Percentiles rank a stretch among this genome's conserved stretches.
phyloP scores from a whole-genome alignment of 306 rosid species.

The Pterocarpus macrocarpus region DNA sequence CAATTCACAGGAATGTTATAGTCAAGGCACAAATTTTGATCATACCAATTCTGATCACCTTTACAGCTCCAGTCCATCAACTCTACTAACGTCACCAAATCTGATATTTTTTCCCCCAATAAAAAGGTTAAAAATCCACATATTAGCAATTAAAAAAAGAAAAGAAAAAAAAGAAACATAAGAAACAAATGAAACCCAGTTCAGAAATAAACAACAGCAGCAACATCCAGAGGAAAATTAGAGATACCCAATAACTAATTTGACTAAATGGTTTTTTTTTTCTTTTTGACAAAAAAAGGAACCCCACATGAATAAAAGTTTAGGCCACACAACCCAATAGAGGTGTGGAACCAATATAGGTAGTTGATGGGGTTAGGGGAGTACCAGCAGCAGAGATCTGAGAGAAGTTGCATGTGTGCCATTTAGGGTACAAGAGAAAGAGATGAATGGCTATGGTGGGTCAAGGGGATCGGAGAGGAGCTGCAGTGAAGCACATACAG shows the following conservation, averaged over 20 bases:
- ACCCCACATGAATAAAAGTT: slow-evolving; percentile 4
- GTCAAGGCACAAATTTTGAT: slow-evolving; percentile 52
- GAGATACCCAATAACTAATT: slow-evolving; percentile 31
- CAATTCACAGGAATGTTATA: slow-evolving; percentile 54
- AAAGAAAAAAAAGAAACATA: background rate
- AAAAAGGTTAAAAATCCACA: slow-evolving; percentile 33
- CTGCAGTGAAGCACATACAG: background rate
- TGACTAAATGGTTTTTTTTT: background rate
- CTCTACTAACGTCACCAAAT: slow-evolving; percentile 56
- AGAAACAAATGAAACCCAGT: background rate
- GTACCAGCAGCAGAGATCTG: slow-evolving; percentile 60
- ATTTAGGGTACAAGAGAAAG: slow-evolving; percentile 12
- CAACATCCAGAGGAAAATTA: background rate
- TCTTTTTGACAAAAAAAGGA: background rate
- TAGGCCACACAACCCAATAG: background rate
- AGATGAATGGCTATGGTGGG: slow-evolving; percentile 31
- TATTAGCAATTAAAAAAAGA: background rate
- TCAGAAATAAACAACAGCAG: background rate
- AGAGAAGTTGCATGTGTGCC: slow-evolving; percentile 33
- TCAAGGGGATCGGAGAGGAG: slow-evolving; percentile 36
- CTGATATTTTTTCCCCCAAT: slow-evolving; percentile 33
- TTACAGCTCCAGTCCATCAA: slow-evolving; percentile 75
- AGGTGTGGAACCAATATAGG: slow-evolving; percentile 38
- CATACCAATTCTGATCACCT: slow-evolving; percentile 66
- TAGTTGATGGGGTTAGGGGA: slow-evolving; percentile 39